phyloP scores from a whole-genome alignment of 441 rosid species.

The Arabidopsis lyrata region DNA sequence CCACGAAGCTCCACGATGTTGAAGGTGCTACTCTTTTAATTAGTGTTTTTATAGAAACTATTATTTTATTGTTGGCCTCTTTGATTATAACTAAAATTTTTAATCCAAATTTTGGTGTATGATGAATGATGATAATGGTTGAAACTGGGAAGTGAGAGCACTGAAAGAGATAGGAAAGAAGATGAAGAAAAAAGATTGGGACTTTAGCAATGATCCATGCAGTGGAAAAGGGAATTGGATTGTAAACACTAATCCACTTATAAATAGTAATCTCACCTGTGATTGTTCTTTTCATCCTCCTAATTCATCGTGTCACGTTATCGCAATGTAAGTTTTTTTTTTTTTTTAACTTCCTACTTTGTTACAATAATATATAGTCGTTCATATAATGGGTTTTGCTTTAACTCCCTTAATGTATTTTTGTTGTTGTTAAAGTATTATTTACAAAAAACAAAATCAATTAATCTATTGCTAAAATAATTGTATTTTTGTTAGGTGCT shows the following conservation, averaged over 20 bases:
- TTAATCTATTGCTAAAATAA: too few relatives aligned
- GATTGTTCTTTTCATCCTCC: constrained; percentile 57
- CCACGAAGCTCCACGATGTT: too few relatives aligned
- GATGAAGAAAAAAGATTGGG: constrained; percentile 77
- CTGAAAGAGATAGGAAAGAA: constrained; percentile 65
- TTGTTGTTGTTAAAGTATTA: too few relatives aligned
- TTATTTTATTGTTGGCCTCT: background rate
- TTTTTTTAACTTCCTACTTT: too few relatives aligned
- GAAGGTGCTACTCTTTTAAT: too few relatives aligned
- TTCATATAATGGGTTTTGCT: too few relatives aligned
- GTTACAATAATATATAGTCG: too few relatives aligned
- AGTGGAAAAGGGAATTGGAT: constrained; percentile 68
- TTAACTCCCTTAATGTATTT: too few relatives aligned
- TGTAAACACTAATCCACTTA: constrained; percentile 18
- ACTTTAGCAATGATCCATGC: constrained; percentile 72
- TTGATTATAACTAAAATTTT: too few relatives aligned
- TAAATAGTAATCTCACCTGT: constrained; percentile 62
- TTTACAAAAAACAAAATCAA: too few relatives aligned
- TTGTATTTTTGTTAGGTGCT: too few relatives aligned
- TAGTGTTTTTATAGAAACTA: too few relatives aligned
- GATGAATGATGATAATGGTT: background rate
- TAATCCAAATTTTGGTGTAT: background rate
- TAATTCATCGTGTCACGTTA: constrained; percentile 67
- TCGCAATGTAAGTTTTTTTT: constrained; percentile 50
- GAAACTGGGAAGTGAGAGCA: constrained; percentile 57